phyloP scores from a whole-genome alignment of 2,329 filamentous ascomycete species.

The Colletotrichum lini region DNA sequence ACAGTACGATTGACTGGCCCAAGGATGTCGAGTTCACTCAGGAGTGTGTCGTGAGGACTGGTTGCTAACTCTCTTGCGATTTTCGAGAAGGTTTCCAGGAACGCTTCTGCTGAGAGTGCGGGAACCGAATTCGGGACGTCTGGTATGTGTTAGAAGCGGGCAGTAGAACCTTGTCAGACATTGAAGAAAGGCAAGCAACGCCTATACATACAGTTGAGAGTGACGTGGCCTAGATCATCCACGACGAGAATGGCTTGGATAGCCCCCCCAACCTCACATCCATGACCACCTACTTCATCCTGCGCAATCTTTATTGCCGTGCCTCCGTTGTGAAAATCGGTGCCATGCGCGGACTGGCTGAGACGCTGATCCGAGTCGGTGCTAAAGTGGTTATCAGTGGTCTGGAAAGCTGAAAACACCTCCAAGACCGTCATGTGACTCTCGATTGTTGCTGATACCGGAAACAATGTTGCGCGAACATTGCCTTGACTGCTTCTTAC shows the following conservation, averaged over 20 bases:
- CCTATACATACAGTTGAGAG: neutral
- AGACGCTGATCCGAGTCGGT: neutral
- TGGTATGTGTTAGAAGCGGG: neutral
- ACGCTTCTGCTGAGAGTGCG: neutral
- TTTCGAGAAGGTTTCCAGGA: conserved; percentile 15
- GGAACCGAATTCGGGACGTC: neutral
- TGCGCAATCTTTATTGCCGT: neutral
- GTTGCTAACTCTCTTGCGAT: neutral
- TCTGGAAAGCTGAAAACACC: neutral
- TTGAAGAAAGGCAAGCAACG: no score
- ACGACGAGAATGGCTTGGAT: neutral
- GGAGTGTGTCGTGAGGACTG: neutral
- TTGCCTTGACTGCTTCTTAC: neutral
- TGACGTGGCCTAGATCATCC: neutral
- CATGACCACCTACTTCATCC: neutral
- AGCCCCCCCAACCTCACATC: rapidly evolving
- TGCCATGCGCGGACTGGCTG: neutral
- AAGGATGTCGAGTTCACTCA: conserved; percentile 7
- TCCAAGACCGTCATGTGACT: neutral
- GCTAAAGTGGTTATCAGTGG: neutral
- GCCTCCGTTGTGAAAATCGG: conserved; percentile 3
- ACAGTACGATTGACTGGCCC: neutral
- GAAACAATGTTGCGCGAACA: neutral
- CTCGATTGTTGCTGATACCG: neutral
- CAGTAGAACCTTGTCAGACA: neutral